Evolutionary conservation across 371 early-diverging fungal species (phyloP), one percentile per base, ranked within the genome.

Genomic region (Dichotomocladium elegans): DNA sequence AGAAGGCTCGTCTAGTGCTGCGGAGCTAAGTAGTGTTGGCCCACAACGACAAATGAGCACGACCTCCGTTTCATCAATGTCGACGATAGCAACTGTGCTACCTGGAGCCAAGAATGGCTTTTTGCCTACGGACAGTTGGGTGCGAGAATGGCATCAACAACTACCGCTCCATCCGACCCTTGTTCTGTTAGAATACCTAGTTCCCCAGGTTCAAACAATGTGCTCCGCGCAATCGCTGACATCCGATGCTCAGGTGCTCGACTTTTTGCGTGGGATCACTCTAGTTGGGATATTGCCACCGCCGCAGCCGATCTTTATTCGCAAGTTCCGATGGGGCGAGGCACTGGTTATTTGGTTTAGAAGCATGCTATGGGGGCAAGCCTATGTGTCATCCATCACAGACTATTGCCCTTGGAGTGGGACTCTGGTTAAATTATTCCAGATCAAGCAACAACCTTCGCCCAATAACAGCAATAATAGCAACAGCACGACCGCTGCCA

Each of bases 131-230:
- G 72, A 72, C 41, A 63, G 72, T 15, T 77, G 78, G 37, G 47
- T 67, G 17, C 41, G 42, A 12, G 48, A 71, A 33, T 91, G 90
- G 90, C 77, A 82, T 25, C 57, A 73, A 0, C 75, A 82, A 24
- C 63, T 93, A 24, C 89, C 88, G 6, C 64, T 93, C 7, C 66
- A 65, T n/a, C 77, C 83, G 5, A 55, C 90, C 6, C 57, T 87
- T 12, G 64, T 70, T 9, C 65, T 90, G 17, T 58, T 87, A 6
- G 79, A 82, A 15, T 53, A 77, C 11, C 61, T 90, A 11, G 76
- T 81, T 2, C 88, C 83, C 1, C 79, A 74, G 29, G 79, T 92
- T 12, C 86, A 91, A 60, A 66, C 67, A 4, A 60, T 70, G 28
- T 74, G 72, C 19, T 54, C 69, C 8, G 57, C 54, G 29, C 57